Conservation (phyloP, 768 basidiomycete genomes). For the Tylopilus plumbeoviolaceoides region DNA sequence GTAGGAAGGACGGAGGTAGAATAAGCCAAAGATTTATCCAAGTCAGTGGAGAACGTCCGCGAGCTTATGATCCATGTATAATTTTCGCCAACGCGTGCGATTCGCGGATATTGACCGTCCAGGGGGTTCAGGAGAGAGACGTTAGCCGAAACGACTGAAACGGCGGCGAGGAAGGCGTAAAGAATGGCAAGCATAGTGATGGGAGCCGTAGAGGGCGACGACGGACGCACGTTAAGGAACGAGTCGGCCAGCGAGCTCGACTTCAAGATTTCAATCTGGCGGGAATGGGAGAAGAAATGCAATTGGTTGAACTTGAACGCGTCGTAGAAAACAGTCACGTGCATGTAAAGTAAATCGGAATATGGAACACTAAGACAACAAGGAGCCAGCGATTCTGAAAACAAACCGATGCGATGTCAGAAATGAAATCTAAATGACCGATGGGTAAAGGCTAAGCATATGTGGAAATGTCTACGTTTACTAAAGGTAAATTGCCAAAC, state of each 20-base stretch:
- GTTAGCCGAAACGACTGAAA: conserved; percentile 39
- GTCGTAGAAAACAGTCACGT: conserved; percentile 27
- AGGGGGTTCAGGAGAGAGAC: conserved; percentile 57
- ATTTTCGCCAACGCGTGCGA: conserved; percentile 62
- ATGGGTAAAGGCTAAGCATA: conserved; percentile 1
- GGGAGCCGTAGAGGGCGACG: conserved; percentile 45
- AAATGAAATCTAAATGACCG: conserved; percentile 20
- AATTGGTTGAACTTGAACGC: conserved; percentile 15
- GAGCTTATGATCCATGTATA: conserved; percentile 70
- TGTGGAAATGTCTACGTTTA: conserved; percentile 31
- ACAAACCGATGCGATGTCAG: conserved; percentile 9
- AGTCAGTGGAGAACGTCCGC: conserved; percentile 56
- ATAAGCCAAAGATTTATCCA: conserved; percentile 45
- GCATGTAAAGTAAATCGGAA: conserved; percentile 13
- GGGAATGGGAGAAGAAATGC: conserved; percentile 10
- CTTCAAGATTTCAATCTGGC: conserved; percentile 14
- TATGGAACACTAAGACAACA: conserved; percentile 2
- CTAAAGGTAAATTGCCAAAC: conserved; percentile 54
- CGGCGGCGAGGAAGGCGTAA: conserved; percentile 45
- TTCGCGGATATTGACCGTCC: conserved; percentile 68
- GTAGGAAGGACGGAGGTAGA: conserved; percentile 54
- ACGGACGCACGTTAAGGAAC: conserved; percentile 34
- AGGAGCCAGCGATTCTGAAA: conserved; percentile 4
- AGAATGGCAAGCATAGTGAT: conserved; percentile 63
- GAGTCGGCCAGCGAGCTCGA: conserved; percentile 62